Percentiles rank a stretch among this genome's conserved stretches.
These are phyloP conservation scores for Phragmites australis DNA, from an alignment of 176 grass and related monocot genomes.

Conservation along the genomic window DNA sequence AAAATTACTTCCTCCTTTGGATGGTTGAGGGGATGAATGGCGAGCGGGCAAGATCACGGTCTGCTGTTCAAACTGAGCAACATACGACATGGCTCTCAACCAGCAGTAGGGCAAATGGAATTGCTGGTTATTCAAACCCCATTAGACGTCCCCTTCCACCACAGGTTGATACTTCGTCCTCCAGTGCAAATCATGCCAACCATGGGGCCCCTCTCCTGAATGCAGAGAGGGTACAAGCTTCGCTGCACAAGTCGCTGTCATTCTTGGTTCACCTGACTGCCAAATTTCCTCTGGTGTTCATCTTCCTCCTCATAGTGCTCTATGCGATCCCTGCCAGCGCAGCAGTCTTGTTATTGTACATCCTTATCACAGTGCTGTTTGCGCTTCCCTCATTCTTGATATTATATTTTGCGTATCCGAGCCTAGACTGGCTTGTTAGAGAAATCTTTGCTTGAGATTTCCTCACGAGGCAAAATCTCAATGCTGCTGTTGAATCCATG, in stretches of 20 bases:
- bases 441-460: conserved; percentile 72
- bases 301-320: conserved; percentile 81
- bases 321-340: conserved; percentile 82
- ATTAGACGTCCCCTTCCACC: conserved; percentile 24
- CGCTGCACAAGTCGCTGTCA: conserved; percentile 56
- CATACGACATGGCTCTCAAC: conserved; percentile 35
- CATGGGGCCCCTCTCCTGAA: conserved; percentile 36
- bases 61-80: conserved; percentile 33
- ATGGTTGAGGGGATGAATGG: conserved; percentile 89
- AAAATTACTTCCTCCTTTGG: conserved; percentile 91
- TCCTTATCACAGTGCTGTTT: conserved; percentile 69
- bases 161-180: conserved; percentile 16
- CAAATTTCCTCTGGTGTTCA: conserved; percentile 71
- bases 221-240: conserved; percentile 63
- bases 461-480: neutral
- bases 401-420: conserved; percentile 79
- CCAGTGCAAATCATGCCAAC: conserved; percentile 24
- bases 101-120: conserved; percentile 33
- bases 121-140: conserved; percentile 26
- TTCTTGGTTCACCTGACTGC: conserved; percentile 70
- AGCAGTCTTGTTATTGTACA: conserved; percentile 54
- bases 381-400: conserved; percentile 73
- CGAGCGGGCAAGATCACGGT: conserved; percentile 44
- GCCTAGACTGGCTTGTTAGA: conserved; percentile 75
- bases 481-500: conserved; percentile 9